phyloP scores from a whole-genome alignment of 495 filamentous ascomycete genomes.

The Pseudomonodictys pantanalensis region DNA sequence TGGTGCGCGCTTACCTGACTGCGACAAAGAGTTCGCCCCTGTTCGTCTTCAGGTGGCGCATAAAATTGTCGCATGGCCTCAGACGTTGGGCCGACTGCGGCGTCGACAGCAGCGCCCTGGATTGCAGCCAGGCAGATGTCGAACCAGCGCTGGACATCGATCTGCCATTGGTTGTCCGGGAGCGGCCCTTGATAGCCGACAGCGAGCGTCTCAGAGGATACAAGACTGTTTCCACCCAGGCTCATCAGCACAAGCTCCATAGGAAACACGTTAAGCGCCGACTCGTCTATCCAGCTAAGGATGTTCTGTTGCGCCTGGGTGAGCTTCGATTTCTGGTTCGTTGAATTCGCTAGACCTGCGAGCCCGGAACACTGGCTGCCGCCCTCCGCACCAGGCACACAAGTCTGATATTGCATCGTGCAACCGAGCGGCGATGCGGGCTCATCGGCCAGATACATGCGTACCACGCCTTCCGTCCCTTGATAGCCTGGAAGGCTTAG shows the following conservation, averaged over 20 bases:
- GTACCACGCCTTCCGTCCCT: no score
- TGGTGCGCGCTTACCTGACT: not conserved
- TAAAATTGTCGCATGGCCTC: not conserved
- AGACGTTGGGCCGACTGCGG: not conserved
- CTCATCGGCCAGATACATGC: not conserved
- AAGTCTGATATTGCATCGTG: not conserved
- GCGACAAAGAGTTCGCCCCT: not conserved
- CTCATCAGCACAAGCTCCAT: not conserved
- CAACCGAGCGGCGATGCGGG: not conserved
- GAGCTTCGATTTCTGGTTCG: not conserved
- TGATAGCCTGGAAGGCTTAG: not conserved
- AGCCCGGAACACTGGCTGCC: not conserved
- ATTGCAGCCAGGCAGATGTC: not conserved
- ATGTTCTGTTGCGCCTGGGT: not conserved
- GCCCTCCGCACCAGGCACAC: not conserved
- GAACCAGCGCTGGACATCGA: not conserved
- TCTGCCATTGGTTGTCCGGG: not conserved
- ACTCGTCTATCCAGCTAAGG: not conserved
- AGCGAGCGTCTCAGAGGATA: not conserved
- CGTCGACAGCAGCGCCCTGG: not conserved
- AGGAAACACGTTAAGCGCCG: not conserved
- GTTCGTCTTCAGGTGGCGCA: not conserved
- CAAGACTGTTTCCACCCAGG: not conserved
- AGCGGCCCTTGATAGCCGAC: not conserved
- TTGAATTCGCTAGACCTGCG: not conserved